phyloP scores from a whole-genome alignment of 2,329 filamentous ascomycete species.

The Berkeleyomyces rouxiae region DNA sequence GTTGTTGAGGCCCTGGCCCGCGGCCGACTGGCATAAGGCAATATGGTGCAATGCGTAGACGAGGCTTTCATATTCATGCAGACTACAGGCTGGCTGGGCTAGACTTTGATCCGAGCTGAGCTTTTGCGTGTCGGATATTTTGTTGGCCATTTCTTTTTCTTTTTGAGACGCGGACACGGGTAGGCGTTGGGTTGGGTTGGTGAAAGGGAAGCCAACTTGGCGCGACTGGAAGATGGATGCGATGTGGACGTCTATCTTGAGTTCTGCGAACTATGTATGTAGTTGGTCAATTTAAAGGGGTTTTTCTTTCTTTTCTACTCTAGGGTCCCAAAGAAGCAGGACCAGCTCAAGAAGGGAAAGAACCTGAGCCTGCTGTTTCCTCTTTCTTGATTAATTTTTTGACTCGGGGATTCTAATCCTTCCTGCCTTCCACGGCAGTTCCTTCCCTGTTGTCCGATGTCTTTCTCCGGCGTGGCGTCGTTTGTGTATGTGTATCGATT shows the following conservation, averaged over 20 bases:
- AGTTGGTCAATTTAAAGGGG: background rate
- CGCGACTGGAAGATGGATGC: background rate
- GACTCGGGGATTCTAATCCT: background rate
- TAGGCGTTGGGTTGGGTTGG: too few relatives aligned
- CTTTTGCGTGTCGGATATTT: background rate
- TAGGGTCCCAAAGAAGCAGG: background rate
- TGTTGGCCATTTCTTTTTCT: background rate
- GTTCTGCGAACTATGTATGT: background rate
- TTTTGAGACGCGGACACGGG: background rate
- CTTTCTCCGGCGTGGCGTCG: background rate
- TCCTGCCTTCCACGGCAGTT: background rate
- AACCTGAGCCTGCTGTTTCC: background rate
- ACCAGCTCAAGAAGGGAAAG: background rate
- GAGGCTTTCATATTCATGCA: background rate
- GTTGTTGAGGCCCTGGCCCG: background rate
- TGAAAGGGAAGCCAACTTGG: too few relatives aligned
- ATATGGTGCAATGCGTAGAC: background rate
- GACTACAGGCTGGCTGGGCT: background rate
- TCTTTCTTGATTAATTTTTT: background rate
- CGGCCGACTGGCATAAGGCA: background rate
- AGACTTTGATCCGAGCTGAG: background rate
- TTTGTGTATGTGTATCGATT: background rate
- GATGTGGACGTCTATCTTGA: too few relatives aligned
- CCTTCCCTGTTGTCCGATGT: background rate
- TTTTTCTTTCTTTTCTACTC: background rate